These are phyloP conservation scores for Paramecium octaurelia DNA, from an alignment of 73 alveolate genomes.

Conservation along the genomic window DNA sequence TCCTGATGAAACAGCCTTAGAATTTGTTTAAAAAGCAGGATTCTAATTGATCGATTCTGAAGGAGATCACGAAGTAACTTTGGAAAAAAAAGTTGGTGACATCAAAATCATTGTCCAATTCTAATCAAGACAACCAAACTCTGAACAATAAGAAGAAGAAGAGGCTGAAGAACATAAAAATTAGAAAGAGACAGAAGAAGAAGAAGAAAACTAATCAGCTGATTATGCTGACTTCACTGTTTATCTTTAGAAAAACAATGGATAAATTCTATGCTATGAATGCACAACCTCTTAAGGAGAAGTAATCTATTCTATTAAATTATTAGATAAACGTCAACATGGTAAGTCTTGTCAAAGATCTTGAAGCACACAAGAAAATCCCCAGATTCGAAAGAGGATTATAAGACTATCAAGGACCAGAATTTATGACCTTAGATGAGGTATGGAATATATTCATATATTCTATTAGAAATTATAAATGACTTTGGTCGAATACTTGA, in stretches of 20 bases:
- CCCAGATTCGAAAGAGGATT: slow-evolving; percentile 65
- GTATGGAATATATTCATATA: neutral
- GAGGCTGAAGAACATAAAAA: neutral
- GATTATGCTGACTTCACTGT: slow-evolving; percentile 56
- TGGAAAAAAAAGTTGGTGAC: slow-evolving; percentile 45
- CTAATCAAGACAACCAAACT: slow-evolving; percentile 57
- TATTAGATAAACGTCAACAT: slow-evolving; percentile 53
- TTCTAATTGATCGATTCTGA: slow-evolving; percentile 34
- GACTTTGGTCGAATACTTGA: slow-evolving; percentile 75
- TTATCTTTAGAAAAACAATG: slow-evolving; percentile 43
- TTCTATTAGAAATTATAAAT: slow-evolving; percentile 60
- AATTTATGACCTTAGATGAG: slow-evolving; percentile 76
- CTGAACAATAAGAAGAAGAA: slow-evolving; percentile 2
- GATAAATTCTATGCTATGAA: slow-evolving; percentile 42
- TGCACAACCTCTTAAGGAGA: slow-evolving; percentile 52
- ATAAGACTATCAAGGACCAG: slow-evolving; percentile 82
- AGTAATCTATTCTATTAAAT: neutral
- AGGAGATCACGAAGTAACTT: neutral
- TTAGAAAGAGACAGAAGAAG: neutral
- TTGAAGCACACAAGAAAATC: slow-evolving; percentile 30
- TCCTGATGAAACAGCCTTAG: slow-evolving; percentile 35
- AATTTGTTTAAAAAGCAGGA: slow-evolving; percentile 35
- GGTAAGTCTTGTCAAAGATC: slow-evolving; percentile 40
- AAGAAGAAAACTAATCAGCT: neutral
- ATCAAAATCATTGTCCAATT: slow-evolving; percentile 1